Evolutionary conservation across 345 rosid species (phyloP).

Genomic region (Populus tremula): DNA sequence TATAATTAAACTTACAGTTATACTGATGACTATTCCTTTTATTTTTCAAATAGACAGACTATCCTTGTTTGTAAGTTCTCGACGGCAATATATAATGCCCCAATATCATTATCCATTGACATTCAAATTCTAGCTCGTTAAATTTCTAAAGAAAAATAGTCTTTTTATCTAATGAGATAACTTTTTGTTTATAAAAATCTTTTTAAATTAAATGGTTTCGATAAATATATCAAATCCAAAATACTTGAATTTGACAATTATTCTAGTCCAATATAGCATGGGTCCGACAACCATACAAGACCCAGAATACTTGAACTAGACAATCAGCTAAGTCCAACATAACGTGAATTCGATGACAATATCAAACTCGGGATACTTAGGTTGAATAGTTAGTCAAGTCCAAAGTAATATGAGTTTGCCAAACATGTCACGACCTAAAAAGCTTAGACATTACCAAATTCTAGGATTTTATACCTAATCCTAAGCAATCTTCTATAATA

Average conservation of each 20-base stretch:
- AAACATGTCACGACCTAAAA: too few relatives aligned
- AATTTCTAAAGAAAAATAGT: not conserved
- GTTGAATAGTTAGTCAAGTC: rapidly evolving
- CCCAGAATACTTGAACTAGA: too few relatives aligned
- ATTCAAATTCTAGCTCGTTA: not conserved
- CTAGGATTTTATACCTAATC: too few relatives aligned
- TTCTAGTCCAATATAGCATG: rapidly evolving
- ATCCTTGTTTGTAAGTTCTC: not conserved
- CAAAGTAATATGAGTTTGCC: too few relatives aligned
- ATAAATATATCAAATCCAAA: rapidly evolving
- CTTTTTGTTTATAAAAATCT: too few relatives aligned
- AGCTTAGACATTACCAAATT: too few relatives aligned
- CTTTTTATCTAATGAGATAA: too few relatives aligned
- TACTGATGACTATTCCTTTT: too few relatives aligned
- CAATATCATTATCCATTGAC: not conserved
- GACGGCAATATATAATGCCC: not conserved
- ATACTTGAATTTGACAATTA: rapidly evolving
- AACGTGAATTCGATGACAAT: rapidly evolving
- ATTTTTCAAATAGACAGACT: too few relatives aligned
- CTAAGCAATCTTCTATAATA: too few relatives aligned
- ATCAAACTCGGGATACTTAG: rapidly evolving
- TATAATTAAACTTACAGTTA: too few relatives aligned
- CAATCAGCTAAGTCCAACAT: rapidly evolving
- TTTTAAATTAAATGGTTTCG: too few relatives aligned
- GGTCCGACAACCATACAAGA: rapidly evolving